Evolutionary conservation across 495 filamentous ascomycete species (phyloP), one percentile per base, ranked within the genome.

Genomic region (Penicillium nucicola): DNA sequence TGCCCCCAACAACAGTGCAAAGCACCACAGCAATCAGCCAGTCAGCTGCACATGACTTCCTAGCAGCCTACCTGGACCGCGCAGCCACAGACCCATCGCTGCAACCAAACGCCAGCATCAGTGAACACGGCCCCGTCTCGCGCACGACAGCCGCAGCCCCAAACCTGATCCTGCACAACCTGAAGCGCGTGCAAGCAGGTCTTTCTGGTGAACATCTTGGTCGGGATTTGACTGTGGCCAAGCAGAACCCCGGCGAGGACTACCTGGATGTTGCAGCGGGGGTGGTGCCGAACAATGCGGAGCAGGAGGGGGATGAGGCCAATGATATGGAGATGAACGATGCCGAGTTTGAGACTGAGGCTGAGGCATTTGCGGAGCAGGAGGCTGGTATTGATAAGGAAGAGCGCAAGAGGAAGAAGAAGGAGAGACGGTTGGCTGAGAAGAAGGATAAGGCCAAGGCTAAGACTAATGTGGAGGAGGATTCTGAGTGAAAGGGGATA

Each of bases 171-270:
- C 66, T 89, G 36, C 82, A 86, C 61, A 84, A 86, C 56, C 62
- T 89, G 41, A 74, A 80, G 60, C 78, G 86, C 17, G 79, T 88
- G 9, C 80, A 85, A 61, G 81, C 80, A 1, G 86, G 85, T 13
- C 65, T 86, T 14, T 67, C 76, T 0, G 84, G 84, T 5, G 81
- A 86, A 58, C 69, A 75, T 18, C 54, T 84, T 25, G 79, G 67
- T 7, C 67, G 67, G 1, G 80, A 83, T 57, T 43, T 77, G 42
- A 62, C 71, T 20, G 62, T 74, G 22, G 61, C 63, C 13, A 69
- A 74, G 60, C 50, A 67, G 46, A 67, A 69, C 19, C 60, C 64
- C n/a, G 61, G 57, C 22, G 65, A 62, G 51, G 60, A 67, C 0
- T 65, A 62, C 20, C 39, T 63, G 50, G 59, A 58, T 50, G 49